These are phyloP conservation scores for Beta vulgaris DNA, from an alignment of 148 eudicot species.

Conservation along the genomic window DNA sequence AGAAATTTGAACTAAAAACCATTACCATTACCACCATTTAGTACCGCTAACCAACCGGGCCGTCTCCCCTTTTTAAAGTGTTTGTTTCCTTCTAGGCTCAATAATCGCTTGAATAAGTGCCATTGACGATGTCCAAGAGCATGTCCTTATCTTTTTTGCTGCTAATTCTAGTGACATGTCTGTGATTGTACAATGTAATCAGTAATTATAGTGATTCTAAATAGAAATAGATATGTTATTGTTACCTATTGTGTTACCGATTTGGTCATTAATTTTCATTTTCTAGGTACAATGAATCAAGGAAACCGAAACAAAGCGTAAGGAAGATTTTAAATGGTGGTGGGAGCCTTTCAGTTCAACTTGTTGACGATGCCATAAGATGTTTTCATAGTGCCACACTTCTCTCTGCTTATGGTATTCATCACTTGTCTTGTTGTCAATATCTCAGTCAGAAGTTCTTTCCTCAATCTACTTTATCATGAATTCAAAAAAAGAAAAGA, in stretches of 20 bases:
- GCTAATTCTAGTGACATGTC: not conserved
- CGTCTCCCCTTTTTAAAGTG: not conserved
- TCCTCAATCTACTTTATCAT: too few relatives aligned
- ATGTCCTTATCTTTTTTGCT: not conserved
- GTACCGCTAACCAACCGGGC: too few relatives aligned
- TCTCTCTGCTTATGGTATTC: constrained; percentile 81
- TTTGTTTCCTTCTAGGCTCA: not conserved
- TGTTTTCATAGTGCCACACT: constrained; percentile 67
- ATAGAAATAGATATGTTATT: too few relatives aligned
- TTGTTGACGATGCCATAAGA: constrained; percentile 42
- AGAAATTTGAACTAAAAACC: too few relatives aligned
- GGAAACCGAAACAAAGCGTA: constrained; percentile 34
- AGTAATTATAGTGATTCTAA: not conserved
- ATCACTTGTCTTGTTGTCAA: not conserved
- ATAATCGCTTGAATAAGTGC: not conserved
- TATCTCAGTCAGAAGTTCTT: too few relatives aligned
- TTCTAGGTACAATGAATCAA: constrained; percentile 41
- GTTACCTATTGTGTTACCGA: not conserved
- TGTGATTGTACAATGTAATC: not conserved
- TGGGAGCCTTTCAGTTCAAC: constrained; percentile 65
- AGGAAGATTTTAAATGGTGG: constrained; percentile 86
- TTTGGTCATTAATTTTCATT: not conserved
- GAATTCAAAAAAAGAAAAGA: too few relatives aligned
- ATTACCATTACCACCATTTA: too few relatives aligned
- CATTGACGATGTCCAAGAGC: not conserved